Evolutionary conservation across 1,284 basidiomycete species (phyloP).

Genomic region (Sanghuangporus weigelae): DNA sequence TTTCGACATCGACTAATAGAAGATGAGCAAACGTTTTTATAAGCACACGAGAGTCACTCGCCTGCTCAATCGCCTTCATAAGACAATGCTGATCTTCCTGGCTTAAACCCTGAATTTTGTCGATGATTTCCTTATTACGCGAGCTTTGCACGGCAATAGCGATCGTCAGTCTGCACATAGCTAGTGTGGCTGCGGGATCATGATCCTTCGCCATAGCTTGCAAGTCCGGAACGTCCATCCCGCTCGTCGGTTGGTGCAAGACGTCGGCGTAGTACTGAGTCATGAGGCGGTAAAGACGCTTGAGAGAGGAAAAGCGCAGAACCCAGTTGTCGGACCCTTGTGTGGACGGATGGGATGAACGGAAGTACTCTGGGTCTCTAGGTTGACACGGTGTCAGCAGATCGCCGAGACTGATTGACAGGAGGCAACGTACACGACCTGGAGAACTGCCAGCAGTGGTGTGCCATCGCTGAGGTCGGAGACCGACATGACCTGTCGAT

Average conservation of each 20-base stretch:
- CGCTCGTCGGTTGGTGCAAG: slow-evolving; percentile 65
- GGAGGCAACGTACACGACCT: slow-evolving; percentile 52
- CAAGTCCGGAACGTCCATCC: slow-evolving; percentile 75
- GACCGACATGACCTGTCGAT: slow-evolving; percentile 51
- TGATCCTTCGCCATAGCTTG: slow-evolving; percentile 78
- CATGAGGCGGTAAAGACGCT: slow-evolving; percentile 81
- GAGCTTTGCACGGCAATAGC: slow-evolving; percentile 92
- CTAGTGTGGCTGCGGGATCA: slow-evolving; percentile 59
- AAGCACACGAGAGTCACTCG: slow-evolving; percentile 23
- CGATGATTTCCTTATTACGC: slow-evolving; percentile 77
- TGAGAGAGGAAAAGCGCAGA: slow-evolving; percentile 77
- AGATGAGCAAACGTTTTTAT: not conserved
- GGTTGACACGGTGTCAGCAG: slow-evolving; percentile 7
- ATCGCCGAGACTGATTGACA: not conserved
- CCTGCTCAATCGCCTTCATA: slow-evolving; percentile 86
- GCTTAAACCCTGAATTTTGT: slow-evolving; percentile 75
- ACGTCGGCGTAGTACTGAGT: slow-evolving; percentile 83
- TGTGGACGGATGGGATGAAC: slow-evolving; percentile 46
- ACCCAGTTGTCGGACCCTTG: slow-evolving; percentile 85
- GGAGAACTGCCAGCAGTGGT: slow-evolving; percentile 65
- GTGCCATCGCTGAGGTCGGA: slow-evolving; percentile 73
- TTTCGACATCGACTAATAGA: slow-evolving; percentile 65
- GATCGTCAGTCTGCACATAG: slow-evolving; percentile 81
- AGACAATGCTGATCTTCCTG: slow-evolving; percentile 78
- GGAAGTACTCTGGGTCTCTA: slow-evolving; percentile 80